Evolutionary conservation across 2,329 filamentous ascomycete species (phyloP).

Genomic region (Penicillium freii): DNA sequence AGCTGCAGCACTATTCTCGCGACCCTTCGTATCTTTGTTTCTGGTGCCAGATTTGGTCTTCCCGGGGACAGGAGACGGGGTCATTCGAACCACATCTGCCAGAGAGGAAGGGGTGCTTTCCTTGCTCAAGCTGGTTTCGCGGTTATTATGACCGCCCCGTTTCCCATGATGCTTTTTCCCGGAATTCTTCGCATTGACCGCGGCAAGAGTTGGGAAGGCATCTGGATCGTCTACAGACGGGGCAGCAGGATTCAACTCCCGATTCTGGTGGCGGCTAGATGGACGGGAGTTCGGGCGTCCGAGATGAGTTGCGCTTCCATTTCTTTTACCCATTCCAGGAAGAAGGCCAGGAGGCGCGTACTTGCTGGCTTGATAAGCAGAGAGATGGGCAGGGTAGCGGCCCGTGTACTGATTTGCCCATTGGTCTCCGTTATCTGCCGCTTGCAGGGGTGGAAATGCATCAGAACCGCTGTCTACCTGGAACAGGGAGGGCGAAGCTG

Average conservation of each 20-base stretch:
- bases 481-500: constrained; percentile 58
- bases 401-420: constrained; percentile 51
- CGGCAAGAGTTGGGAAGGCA: constrained; percentile 86
- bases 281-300: constrained; percentile 77
- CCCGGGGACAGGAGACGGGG: constrained; percentile 72
- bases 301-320: constrained; percentile 52
- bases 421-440: constrained; percentile 59
- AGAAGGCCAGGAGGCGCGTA: constrained; percentile 29
- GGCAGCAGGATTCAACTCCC: constrained; percentile 62
- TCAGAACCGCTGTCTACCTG: constrained; percentile 76
- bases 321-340: constrained; percentile 34
- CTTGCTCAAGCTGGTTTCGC: constrained; percentile 55
- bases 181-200: constrained; percentile 64
- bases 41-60: constrained; percentile 54
- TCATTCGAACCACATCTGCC: constrained; percentile 94
- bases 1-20: constrained; percentile 77
- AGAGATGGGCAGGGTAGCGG: constrained; percentile 46
- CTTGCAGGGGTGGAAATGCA: constrained; percentile 75
- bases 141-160: constrained; percentile 71
- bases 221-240: constrained; percentile 89
- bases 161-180: constrained; percentile 93
- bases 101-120: constrained; percentile 73
- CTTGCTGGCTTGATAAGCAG: constrained; percentile 48
- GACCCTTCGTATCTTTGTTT: constrained; percentile 62
- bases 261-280: constrained; percentile 73